Conservation (phyloP, 2,329 filamentous ascomycete species). For the Ophiostoma ulmi region DNA sequence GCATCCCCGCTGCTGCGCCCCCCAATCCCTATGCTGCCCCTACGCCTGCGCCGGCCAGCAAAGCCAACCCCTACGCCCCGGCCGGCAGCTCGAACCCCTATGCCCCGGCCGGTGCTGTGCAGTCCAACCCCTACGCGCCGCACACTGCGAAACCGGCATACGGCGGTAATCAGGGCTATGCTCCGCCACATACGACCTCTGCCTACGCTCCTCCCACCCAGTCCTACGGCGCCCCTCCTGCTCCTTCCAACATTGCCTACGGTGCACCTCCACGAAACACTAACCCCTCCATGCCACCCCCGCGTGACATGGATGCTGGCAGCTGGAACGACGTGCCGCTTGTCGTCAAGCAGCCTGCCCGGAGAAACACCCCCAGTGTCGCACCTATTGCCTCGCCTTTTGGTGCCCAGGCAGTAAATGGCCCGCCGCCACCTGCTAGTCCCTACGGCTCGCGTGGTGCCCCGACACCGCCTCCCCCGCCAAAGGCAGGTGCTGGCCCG, state of each 20-base stretch:
- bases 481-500: conserved; percentile 60
- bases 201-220: conserved; percentile 35
- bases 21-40: conserved; percentile 36
- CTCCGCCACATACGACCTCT: conserved; percentile 32
- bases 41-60: conserved; percentile 30
- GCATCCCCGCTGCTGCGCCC: conserved; percentile 1
- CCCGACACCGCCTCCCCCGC: conserved; percentile 67
- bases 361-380: conserved; percentile 67
- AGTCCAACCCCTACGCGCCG: conserved; percentile 42
- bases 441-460: conserved; percentile 46
- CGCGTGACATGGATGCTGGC: conserved; percentile 65
- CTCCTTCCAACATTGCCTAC: conserved; percentile 29
- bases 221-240: conserved; percentile 38
- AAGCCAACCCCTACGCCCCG: conserved; percentile 36
- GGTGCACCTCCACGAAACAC: conserved; percentile 50
- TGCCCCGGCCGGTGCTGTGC: conserved; percentile 34
- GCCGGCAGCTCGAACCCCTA: conserved; percentile 37
- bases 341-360: conserved; percentile 66
- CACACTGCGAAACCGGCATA: conserved; percentile 32
- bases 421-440: conserved; percentile 54
- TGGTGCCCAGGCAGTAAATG: conserved; percentile 50
- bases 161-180: conserved; percentile 34
- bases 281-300: conserved; percentile 57
- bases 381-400: conserved; percentile 72
- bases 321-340: conserved; percentile 96